Percentiles rank a stretch among this genome's conserved stretches.
Evolutionary conservation across 2,329 filamentous ascomycete species (phyloP).

Genomic region (Alternaria hordeiaustralica): DNA sequence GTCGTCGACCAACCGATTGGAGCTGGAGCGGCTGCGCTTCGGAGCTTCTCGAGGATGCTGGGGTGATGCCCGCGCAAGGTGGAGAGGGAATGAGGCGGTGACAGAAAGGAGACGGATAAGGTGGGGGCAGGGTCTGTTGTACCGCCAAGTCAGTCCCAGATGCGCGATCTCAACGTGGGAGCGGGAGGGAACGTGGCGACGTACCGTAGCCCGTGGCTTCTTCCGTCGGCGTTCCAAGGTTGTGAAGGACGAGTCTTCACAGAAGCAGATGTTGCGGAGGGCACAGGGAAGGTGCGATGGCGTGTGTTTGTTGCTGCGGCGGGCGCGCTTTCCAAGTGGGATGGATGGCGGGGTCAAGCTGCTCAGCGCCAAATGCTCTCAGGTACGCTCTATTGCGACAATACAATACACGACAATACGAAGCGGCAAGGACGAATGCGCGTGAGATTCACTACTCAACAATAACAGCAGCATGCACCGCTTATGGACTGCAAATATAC

Average conservation of each 20-base stretch:
- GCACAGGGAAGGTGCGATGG: slow-evolving; percentile 10
- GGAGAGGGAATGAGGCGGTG: slow-evolving; percentile 17
- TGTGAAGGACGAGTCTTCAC: neutral
- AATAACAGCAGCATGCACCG: neutral
- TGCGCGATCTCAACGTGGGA: neutral
- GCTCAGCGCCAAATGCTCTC: slow-evolving; percentile 6
- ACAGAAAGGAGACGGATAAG: slow-evolving; percentile 18
- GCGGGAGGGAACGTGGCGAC: neutral
- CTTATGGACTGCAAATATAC: slow-evolving; percentile 16
- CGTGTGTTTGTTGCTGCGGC: slow-evolving; percentile 9
- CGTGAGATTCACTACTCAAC: neutral
- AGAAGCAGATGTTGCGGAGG: neutral
- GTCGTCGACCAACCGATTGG: neutral
- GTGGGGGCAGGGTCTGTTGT: slow-evolving; percentile 16
- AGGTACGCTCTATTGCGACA: neutral
- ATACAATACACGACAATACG: neutral
- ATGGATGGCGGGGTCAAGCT: slow-evolving; percentile 14
- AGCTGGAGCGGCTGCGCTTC: neutral
- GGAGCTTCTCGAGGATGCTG: slow-evolving; percentile 5
- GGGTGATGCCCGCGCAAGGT: slow-evolving; percentile 12
- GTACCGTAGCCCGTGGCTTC: neutral
- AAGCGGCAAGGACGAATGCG: neutral
- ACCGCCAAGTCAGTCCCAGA: slow-evolving; percentile 8
- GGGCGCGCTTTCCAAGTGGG: slow-evolving; percentile 10
- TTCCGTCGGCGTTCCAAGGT: neutral